phyloP scores from a whole-genome alignment of 768 basidiomycete species.

The Daedalea quercina region DNA sequence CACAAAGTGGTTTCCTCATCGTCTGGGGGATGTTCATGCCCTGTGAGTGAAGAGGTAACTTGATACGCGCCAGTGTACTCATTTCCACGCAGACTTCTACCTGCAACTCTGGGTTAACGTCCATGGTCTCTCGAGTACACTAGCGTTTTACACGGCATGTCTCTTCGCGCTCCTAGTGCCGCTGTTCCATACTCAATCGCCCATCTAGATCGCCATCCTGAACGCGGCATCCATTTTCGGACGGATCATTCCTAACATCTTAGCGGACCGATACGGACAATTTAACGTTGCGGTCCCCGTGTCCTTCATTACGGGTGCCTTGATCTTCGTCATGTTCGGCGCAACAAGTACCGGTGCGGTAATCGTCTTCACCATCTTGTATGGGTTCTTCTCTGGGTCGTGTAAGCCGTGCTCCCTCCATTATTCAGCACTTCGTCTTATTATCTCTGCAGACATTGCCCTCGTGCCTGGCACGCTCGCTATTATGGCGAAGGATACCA shows the following conservation, averaged over 20 bases:
- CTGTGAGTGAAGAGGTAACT: neutral
- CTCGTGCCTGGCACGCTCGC: conserved; percentile 9
- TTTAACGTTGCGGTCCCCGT: conserved; percentile 34
- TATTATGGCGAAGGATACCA: conserved; percentile 2
- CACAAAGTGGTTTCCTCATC: conserved; percentile 3
- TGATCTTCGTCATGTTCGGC: conserved; percentile 33
- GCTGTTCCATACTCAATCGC: neutral
- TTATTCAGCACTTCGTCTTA: neutral
- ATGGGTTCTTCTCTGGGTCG: conserved; percentile 40
- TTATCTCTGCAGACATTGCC: conserved; percentile 6
- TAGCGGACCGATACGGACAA: conserved; percentile 42
- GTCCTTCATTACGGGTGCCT: conserved; percentile 26
- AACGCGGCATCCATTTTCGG: conserved; percentile 48
- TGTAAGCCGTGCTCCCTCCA: conserved; percentile 13
- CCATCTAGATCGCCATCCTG: conserved; percentile 40
- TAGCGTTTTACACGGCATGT: conserved; percentile 14
- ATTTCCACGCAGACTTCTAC: conserved; percentile 9
- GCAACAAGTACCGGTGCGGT: conserved; percentile 27
- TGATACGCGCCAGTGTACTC: neutral
- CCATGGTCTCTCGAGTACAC: conserved; percentile 8
- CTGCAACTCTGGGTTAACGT: conserved; percentile 9
- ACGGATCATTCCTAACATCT: conserved; percentile 45
- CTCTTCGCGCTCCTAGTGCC: neutral
- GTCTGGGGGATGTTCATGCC: conserved; percentile 16
- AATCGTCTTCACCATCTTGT: conserved; percentile 35